Evolutionary conservation across 768 basidiomycete species (phyloP), one percentile per base, ranked within the genome.

Genomic region (Lactifluus piperatus): DNA sequence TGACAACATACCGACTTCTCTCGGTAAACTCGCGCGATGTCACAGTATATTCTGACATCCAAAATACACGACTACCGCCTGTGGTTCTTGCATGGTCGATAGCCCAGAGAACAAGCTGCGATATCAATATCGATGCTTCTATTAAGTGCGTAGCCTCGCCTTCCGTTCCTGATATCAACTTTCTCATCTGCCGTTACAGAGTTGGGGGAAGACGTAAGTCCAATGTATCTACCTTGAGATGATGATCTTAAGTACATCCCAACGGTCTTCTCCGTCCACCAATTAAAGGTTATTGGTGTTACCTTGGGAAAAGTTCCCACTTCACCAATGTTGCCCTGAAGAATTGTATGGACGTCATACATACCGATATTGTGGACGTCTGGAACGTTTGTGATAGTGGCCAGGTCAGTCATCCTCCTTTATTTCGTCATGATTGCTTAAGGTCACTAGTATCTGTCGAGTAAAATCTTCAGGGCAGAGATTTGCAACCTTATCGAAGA

Each of bases 231-330:
- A 36, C 16, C 20, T 22, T 16, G 6, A 7, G 16, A 53, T n/a
- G 13, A n/a, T n/a, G n/a, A n/a, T n/a, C n/a, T 20, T 2, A 16
- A 20, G 8, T 24, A 27, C 22, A 27, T 27, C 6, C 24, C 1
- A 39, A 50, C 32, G 34, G 36, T 13, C n/a, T 13, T 14, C 37
- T 41, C 20, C 5, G 10, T 18, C 34, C 32, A n/a, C n/a, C n/a
- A n/a, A n/a, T n/a, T 22, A 16, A 45, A 57, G 57, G 51, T 39
- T 58, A 58, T 34, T 58, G 57, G 57, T 18, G 46, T 16, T 16
- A 18, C 18, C 37, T 58, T 18, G 22, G 29, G 51, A 41, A 45
- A 24, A 58, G 45, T 27, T 22, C 24, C 14, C 22, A 48, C 16
- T 48, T 48, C 20, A 13, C 45, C 18, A 36, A 46, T 5, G 18